These are phyloP conservation scores for Tremellales sp. DNA, from an alignment of 1,284 basidiomycete species.

Conservation along the genomic window DNA sequence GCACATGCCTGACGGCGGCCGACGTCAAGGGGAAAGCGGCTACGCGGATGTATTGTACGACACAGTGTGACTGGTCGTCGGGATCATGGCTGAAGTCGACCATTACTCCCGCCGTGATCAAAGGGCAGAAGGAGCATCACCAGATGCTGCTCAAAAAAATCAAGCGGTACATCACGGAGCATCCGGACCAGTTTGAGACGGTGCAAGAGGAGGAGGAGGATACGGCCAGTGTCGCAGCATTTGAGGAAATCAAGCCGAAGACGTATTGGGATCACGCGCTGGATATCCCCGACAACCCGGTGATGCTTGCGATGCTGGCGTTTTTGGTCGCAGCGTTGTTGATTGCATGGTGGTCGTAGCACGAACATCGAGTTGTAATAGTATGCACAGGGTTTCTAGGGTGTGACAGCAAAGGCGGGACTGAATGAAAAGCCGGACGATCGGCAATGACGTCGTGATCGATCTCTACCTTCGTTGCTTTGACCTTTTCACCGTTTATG, in stretches of 20 bases:
- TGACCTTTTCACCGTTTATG: too few species aligned
- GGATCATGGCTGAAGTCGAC: conserved; percentile 18
- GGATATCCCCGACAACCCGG: conserved; percentile 18
- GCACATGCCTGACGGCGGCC: conserved; percentile 20
- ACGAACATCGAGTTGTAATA: too few species aligned
- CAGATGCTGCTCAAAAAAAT: conserved; percentile 9
- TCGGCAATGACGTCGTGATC: too few species aligned
- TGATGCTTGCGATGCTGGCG: conserved; percentile 16
- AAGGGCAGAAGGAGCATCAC: conserved; percentile 25
- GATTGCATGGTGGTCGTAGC: too few species aligned
- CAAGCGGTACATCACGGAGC: conserved; percentile 11
- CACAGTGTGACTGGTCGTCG: conserved; percentile 23
- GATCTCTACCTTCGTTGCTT: too few species aligned
- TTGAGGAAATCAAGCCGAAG: conserved; percentile 1
- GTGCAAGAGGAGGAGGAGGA: not conserved
- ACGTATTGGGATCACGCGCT: conserved; percentile 7
- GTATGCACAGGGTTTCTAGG: too few species aligned
- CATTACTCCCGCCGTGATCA: conserved; percentile 30
- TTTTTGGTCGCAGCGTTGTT: too few species aligned
- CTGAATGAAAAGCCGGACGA: too few species aligned
- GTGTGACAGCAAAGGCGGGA: too few species aligned
- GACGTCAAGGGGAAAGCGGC: conserved; percentile 10
- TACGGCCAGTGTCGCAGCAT: not conserved
- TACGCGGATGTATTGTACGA: conserved; percentile 23
- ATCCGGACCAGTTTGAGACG: conserved; percentile 9